Evolutionary conservation across 2,329 filamentous ascomycete species (phyloP).

Genomic region (Cytospora chrysosperma): DNA sequence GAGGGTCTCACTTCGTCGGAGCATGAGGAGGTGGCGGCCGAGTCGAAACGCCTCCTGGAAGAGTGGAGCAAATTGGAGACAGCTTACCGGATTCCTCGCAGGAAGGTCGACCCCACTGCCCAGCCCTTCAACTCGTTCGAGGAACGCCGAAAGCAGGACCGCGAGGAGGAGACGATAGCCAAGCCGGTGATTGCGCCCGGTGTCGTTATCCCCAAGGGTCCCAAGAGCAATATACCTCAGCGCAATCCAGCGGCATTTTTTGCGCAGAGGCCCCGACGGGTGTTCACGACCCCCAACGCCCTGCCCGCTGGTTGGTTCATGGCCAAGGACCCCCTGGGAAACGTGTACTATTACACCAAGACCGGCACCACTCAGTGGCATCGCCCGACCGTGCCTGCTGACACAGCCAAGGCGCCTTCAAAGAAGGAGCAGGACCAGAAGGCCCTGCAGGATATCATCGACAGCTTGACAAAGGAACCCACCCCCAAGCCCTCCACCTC

Average conservation of each 20-base stretch:
- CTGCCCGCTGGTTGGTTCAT: slow-evolving; percentile 86
- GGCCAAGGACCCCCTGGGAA: slow-evolving; percentile 67
- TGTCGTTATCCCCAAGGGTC: slow-evolving; percentile 56
- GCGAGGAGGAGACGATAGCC: slow-evolving; percentile 29
- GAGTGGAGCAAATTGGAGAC: slow-evolving; percentile 89
- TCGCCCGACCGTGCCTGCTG: slow-evolving; percentile 68
- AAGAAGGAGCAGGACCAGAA: slow-evolving; percentile 64
- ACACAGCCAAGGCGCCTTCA: slow-evolving; percentile 65
- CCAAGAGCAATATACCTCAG: slow-evolving; percentile 59
- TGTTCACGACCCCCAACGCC: slow-evolving; percentile 45
- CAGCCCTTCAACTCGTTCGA: slow-evolving; percentile 56
- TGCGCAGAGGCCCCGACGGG: slow-evolving; percentile 49
- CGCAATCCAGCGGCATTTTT: slow-evolving; percentile 49
- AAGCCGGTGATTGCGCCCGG: slow-evolving; percentile 31
- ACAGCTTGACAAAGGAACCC: slow-evolving; percentile 73
- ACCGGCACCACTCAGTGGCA: slow-evolving; percentile 79
- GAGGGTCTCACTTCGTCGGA: slow-evolving; percentile 65
- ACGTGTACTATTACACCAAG: slow-evolving; percentile 82
- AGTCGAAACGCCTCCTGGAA: slow-evolving; percentile 69
- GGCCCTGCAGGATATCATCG: slow-evolving; percentile 78
- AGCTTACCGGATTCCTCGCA: slow-evolving; percentile 88
- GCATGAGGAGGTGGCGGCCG: slow-evolving; percentile 72
- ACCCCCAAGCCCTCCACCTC: slow-evolving; percentile 55
- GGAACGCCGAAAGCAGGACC: slow-evolving; percentile 63
- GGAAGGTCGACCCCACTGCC: slow-evolving; percentile 75